These are phyloP conservation scores for Candida berthetii DNA, from an alignment of 805 yeast genomes.

Conservation along the genomic window DNA sequence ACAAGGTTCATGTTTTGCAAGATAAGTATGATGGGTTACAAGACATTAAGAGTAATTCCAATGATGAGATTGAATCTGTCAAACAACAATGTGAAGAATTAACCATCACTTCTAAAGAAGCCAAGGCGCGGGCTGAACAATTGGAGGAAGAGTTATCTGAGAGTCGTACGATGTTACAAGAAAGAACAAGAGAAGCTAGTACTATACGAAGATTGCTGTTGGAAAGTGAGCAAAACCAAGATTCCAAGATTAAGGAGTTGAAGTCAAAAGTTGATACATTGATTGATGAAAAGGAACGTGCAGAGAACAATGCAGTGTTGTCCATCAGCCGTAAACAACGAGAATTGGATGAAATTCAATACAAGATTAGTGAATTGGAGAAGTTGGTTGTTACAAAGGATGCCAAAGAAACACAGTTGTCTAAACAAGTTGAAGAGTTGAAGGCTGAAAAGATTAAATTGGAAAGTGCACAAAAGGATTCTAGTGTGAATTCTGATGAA, in stretches of 20 bases:
- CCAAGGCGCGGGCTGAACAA: conserved; percentile 50
- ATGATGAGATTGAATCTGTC: conserved; percentile 39
- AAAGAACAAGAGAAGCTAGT: conserved; percentile 72
- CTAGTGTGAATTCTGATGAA: conserved; percentile 23
- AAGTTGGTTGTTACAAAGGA: conserved; percentile 27
- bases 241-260: conserved; percentile 46
- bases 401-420: conserved; percentile 26
- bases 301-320: conserved; percentile 47
- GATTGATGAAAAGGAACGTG: conserved; percentile 53
- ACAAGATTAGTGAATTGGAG: conserved; percentile 35
- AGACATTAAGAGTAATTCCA: conserved; percentile 25
- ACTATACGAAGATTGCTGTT: conserved; percentile 62
- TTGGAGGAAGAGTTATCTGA: conserved; percentile 83
- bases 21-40: conserved; percentile 32
- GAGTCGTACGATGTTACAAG: conserved; percentile 64
- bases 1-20: conserved; percentile 30
- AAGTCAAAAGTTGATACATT: conserved; percentile 42
- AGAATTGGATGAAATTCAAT: conserved; percentile 58
- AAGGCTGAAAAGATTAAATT: conserved; percentile 21
- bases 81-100: conserved; percentile 73
- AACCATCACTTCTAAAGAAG: conserved; percentile 59
- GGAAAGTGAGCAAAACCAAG: conserved; percentile 60
- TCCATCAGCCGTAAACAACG: conserved; percentile 50
- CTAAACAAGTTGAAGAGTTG: conserved; percentile 23
- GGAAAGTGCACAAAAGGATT: conserved; percentile 20